Percentiles rank a stretch among this genome's conserved stretches.
Evolutionary conservation across 139 green algal genomes (phyloP).

Genomic region (Volvox reticuliferus): DNA sequence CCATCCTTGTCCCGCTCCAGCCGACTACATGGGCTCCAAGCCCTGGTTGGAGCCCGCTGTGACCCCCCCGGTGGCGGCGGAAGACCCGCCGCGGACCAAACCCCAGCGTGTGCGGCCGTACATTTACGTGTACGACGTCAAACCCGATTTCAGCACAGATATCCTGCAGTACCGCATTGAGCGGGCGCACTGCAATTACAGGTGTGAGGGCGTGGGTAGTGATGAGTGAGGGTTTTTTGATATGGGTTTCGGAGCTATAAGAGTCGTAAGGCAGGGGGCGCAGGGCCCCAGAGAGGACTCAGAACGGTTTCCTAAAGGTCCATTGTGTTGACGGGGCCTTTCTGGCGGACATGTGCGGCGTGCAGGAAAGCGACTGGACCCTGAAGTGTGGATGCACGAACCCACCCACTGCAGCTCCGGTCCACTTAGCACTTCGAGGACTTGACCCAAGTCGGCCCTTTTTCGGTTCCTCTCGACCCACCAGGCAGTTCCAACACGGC

Average conservation of each 20-base stretch:
- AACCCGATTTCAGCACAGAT: constrained; percentile 55
- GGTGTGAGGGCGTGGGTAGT: not conserved
- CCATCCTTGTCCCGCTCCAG: not conserved
- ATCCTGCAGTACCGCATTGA: constrained; percentile 68
- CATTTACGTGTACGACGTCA: constrained; percentile 74
- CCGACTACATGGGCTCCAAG: not conserved
- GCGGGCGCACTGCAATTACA: constrained; percentile 32
- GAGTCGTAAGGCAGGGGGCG: not conserved
- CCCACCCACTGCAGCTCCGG: too few species aligned
- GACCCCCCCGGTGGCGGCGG: constrained; percentile 14
- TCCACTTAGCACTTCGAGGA: too few species aligned
- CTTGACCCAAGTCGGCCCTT: too few species aligned
- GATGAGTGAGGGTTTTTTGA: not conserved
- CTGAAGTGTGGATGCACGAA: too few species aligned
- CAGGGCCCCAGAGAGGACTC: not conserved
- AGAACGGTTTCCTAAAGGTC: too few species aligned
- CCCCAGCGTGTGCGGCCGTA: constrained; percentile 52
- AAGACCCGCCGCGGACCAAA: constrained; percentile 28
- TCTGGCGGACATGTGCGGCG: too few species aligned
- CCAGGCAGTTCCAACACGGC: constrained; percentile 42
- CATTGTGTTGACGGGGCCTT: too few species aligned
- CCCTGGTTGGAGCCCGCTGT: constrained; percentile 34
- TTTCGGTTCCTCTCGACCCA: too few species aligned
- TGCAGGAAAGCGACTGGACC: too few species aligned
- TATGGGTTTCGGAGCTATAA: not conserved